Evolutionary conservation across 2,329 filamentous ascomycete species (phyloP).

Genomic region (Paramyrothecium roridum): DNA sequence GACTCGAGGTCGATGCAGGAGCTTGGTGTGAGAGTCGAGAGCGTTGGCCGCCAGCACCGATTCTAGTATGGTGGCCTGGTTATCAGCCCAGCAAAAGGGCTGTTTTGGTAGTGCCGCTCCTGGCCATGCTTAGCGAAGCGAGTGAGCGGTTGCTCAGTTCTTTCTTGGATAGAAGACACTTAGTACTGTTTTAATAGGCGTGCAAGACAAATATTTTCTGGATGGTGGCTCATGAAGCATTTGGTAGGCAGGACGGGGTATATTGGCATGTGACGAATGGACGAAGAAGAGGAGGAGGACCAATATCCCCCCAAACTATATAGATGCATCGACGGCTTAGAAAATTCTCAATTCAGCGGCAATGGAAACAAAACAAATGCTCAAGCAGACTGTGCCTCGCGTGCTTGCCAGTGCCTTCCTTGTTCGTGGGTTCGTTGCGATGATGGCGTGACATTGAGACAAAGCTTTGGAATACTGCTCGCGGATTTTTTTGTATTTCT

Average conservation of each 20-base stretch:
- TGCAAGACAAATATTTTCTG: slow-evolving; percentile 19
- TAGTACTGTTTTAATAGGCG: slow-evolving; percentile 28
- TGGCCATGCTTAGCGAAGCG: slow-evolving; percentile 13
- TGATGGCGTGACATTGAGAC: slow-evolving; percentile 13
- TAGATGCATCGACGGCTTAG: not conserved
- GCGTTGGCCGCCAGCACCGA: slow-evolving; percentile 45
- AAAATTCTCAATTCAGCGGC: not conserved
- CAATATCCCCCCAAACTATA: not conserved
- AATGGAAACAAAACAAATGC: not conserved
- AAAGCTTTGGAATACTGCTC: not conserved
- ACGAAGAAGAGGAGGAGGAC: not conserved
- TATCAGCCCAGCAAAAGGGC: not conserved
- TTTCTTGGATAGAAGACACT: slow-evolving; percentile 16
- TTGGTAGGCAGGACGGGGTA: slow-evolving; percentile 3
- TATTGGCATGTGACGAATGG: not conserved
- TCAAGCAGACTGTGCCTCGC: too few species aligned
- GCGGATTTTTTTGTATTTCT: too few species aligned
- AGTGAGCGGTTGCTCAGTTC: slow-evolving; percentile 1
- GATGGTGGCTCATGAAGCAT: slow-evolving; percentile 20
- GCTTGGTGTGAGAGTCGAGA: slow-evolving; percentile 51
- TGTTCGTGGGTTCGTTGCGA: slow-evolving; percentile 4
- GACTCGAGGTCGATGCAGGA: slow-evolving; percentile 44
- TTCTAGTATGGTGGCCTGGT: slow-evolving; percentile 22
- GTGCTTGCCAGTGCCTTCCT: too few species aligned
- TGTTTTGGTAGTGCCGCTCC: not conserved